phyloP scores from a whole-genome alignment of 371 early-diverging fungal species.

The Mucor mucedo region DNA sequence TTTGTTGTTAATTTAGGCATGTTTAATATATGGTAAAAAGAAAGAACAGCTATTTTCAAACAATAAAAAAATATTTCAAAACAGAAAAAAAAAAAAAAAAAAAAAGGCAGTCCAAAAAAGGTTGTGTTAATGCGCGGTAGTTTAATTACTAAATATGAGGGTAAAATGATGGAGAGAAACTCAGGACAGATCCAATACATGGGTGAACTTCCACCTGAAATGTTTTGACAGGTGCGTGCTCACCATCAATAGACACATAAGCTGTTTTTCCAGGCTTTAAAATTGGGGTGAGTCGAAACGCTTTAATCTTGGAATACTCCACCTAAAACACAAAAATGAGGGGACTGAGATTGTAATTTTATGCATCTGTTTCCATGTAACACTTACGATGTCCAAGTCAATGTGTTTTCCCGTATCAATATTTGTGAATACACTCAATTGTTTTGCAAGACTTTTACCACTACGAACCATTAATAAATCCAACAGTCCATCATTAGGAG shows the following conservation, averaged over 20 bases:
- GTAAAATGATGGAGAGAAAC: slow-evolving; percentile 7
- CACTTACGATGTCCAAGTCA: slow-evolving; percentile 48
- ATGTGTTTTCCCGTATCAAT: slow-evolving; percentile 61
- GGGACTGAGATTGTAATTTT: too few relatives aligned
- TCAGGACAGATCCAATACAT: slow-evolving; percentile 42
- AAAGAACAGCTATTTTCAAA: neutral
- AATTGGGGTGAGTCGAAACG: slow-evolving; percentile 58
- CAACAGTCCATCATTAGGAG: slow-evolving; percentile 61
- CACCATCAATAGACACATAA: slow-evolving; percentile 66
- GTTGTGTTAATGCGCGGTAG: neutral
- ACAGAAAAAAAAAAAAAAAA: neutral
- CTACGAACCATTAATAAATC: slow-evolving; percentile 59
- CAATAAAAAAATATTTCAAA: slow-evolving; percentile 6
- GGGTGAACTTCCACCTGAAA: slow-evolving; percentile 67
- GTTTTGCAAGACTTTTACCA: slow-evolving; percentile 23
- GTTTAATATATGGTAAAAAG: neutral
- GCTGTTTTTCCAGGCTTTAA: slow-evolving; percentile 35
- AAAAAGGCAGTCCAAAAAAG: slow-evolving; percentile 10
- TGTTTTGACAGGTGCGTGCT: slow-evolving; percentile 57
- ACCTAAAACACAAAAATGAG: slow-evolving; percentile 33
- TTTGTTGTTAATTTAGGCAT: slow-evolving; percentile 58
- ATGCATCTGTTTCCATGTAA: too few relatives aligned
- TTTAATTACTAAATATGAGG: neutral
- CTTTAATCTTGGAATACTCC: slow-evolving; percentile 65
- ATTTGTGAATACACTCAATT: slow-evolving; percentile 46